Base-by-base conservation (phyloP, 1,139 yeast species). In the Pichia sp. region DNA sequence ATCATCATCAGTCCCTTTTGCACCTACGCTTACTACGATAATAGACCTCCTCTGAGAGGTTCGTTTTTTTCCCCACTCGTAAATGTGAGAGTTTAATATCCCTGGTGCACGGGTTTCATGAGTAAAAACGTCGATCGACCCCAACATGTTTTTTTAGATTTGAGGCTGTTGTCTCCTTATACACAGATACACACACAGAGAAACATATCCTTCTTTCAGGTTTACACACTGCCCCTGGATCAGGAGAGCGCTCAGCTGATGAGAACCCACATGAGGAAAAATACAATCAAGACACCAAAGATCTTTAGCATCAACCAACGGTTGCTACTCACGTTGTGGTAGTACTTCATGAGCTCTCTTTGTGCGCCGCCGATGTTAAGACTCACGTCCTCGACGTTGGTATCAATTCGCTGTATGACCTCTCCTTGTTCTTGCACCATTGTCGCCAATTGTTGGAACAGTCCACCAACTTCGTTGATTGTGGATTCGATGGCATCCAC, bases 341-440 rank as follows among this genome's bases (percentile, higher is more conserved):
- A 95, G 70, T 92, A 93, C 70, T 90, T 92, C 64, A 93, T 75
- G 62, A 93, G 77, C 69, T 93, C 98, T 57, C 98, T 76, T 69
- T 95, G 99, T 0, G 99, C 99, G 1, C 98, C 98, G 38, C 81
- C 74, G 16, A 93, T 92, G 69, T 92, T 93, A 67, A 92, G 70
- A 64, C 89, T 84, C 52, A 93, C 90, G 65, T 95, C 98, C 63
- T 92, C 97, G 4, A 96, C 96, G 67, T 93, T 92, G 55, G 86
- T 90, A 71, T 95, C 99, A 60, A 93, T 93, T 66, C 98, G 78
- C 70, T 93, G 99, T 56, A 93, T 93, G 31, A 87, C 88, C 65
- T 93, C 99, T 46, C 98, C 95, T 72, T 93, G 99, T 70, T 95
- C 99, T 59, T 90, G 92, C 11, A 93, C 97, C 98, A 93, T 92